Evolutionary conservation across 1,284 basidiomycete genomes (phyloP).

Genomic region (Moniliophthora roreri): DNA sequence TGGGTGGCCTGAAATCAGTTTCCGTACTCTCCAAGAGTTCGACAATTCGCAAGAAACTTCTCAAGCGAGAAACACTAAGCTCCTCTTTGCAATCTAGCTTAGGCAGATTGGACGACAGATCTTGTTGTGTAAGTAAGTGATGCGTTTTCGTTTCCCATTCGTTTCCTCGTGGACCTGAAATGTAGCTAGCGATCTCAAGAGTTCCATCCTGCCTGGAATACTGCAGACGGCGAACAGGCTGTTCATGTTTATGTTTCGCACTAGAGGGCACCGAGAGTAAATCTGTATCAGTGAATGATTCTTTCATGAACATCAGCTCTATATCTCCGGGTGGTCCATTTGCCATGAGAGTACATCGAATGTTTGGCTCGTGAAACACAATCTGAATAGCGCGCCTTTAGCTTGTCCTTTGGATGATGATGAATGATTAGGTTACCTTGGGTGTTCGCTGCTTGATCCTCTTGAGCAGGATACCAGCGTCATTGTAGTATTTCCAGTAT

Average conservation of each 20-base stretch:
- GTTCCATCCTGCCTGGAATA: constrained; percentile 37
- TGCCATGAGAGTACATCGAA: constrained; percentile 53
- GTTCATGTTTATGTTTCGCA: constrained; percentile 48
- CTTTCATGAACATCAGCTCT: constrained; percentile 36
- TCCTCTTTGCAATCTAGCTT: constrained; percentile 34
- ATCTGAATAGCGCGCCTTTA: constrained; percentile 31
- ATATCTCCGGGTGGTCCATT: constrained; percentile 53
- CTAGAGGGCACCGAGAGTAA: constrained; percentile 45
- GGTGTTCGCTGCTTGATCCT: constrained; percentile 53
- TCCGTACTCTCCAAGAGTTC: constrained; percentile 29
- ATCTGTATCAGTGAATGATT: constrained; percentile 5
- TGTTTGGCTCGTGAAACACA: constrained; percentile 37
- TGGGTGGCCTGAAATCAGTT: too few relatives aligned
- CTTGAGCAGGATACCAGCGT: constrained; percentile 42
- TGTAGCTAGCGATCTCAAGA: constrained; percentile 42
- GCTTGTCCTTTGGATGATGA: background rate
- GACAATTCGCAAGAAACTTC: constrained; percentile 37
- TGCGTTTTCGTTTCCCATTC: constrained; percentile 46
- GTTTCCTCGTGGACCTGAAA: constrained; percentile 29
- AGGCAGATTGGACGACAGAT: too few relatives aligned
- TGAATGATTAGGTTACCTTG: constrained; percentile 32
- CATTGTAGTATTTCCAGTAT: constrained; percentile 47
- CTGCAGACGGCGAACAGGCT: constrained; percentile 38
- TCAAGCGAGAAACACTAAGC: constrained; percentile 24
- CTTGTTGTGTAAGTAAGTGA: constrained; percentile 22